Conservation (phyloP, 108 stramenopile species). For the Pseudonitzschia multiseries region DNA sequence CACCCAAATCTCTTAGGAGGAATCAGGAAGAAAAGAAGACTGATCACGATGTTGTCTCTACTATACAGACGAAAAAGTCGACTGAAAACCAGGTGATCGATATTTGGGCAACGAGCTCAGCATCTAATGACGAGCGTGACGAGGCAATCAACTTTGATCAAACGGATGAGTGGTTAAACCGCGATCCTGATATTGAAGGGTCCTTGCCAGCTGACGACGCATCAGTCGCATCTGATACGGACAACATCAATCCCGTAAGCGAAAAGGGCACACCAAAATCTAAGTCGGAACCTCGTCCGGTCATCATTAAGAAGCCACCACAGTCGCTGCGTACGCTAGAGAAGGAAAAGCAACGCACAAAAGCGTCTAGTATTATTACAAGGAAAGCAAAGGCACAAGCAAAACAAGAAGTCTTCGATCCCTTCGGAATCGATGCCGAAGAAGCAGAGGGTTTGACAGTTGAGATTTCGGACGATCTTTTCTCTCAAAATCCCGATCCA, state of each 20-base stretch:
- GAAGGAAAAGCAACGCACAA: neutral
- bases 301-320: neutral
- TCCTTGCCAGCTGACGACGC: conserved; percentile 15
- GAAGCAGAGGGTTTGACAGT: conserved; percentile 2
- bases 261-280: neutral
- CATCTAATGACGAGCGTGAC: conserved; percentile 27
- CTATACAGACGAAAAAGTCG: neutral
- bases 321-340: neutral
- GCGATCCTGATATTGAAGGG: conserved; percentile 24
- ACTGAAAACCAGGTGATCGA: conserved; percentile 2
- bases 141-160: conserved; percentile 22
- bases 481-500: conserved; percentile 25
- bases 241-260: neutral
- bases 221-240: neutral
- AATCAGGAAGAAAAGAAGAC: neutral
- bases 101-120: conserved; percentile 19
- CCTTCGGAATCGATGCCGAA: conserved; percentile 21
- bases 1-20: neutral
- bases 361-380: neutral
- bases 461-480: conserved; percentile 17
- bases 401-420: conserved; percentile 29
- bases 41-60: neutral
- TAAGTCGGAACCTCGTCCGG: neutral
- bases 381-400: neutral
- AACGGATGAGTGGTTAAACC: conserved; percentile 22